Conservation (phyloP, 1,139 yeast genomes). For the Pichia sp. region DNA sequence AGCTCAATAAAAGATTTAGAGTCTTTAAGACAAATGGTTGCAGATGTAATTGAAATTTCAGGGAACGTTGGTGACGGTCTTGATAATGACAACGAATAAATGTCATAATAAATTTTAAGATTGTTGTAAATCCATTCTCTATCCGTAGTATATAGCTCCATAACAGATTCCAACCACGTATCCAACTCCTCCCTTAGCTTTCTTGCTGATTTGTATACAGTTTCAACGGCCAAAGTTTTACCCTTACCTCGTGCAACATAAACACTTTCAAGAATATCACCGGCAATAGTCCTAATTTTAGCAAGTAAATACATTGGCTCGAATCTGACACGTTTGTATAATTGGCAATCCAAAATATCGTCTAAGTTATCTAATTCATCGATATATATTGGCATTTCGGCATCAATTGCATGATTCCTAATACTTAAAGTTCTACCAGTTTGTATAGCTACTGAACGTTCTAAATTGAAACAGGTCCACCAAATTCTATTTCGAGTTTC, state of each 20-base stretch:
- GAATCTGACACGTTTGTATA: neutral
- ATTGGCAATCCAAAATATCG: neutral
- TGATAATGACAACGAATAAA: slow-evolving; percentile 1
- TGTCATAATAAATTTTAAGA: slow-evolving; percentile 1
- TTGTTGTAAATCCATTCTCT: neutral
- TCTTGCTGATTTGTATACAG: slow-evolving; percentile 2
- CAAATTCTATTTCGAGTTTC: slow-evolving; percentile 1
- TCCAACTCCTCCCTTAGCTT: slow-evolving; percentile 3
- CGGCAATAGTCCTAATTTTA: slow-evolving; percentile 1
- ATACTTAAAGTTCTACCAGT: slow-evolving; percentile 3
- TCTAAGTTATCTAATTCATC: neutral
- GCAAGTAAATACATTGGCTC: slow-evolving; percentile 3
- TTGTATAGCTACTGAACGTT: slow-evolving; percentile 1
- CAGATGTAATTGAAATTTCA: neutral
- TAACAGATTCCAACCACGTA: slow-evolving; percentile 3
- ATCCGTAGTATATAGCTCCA: neutral
- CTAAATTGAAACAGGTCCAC: slow-evolving; percentile 2
- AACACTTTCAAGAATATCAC: slow-evolving; percentile 3
- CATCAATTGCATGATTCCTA: slow-evolving; percentile 3
- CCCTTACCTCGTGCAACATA: slow-evolving; percentile 2
- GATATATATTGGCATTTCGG: slow-evolving; percentile 2
- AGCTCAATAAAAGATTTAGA: slow-evolving; percentile 3
- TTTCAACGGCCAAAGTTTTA: slow-evolving; percentile 2
- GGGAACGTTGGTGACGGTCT: slow-evolving; percentile 4
- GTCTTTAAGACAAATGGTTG: slow-evolving; percentile 4